phyloP scores from a whole-genome alignment of 192 early-diverging fungal species.

The Mortierella claussenii region DNA sequence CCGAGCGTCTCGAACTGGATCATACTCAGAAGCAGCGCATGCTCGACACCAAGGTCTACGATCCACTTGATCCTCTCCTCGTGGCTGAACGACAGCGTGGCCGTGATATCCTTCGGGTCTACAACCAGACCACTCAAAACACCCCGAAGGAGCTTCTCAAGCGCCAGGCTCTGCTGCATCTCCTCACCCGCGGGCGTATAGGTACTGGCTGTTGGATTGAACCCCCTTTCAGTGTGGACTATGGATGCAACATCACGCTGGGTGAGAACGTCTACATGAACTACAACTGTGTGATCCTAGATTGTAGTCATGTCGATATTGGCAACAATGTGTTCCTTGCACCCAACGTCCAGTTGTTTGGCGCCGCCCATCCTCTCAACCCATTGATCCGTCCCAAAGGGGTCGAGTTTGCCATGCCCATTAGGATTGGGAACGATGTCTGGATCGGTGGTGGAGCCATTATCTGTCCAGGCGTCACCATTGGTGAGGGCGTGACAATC shows the following conservation, averaged over 20 bases:
- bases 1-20: constrained; percentile 25
- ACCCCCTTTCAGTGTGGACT: constrained; percentile 79
- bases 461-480: constrained; percentile 87
- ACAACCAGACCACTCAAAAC: constrained; percentile 24
- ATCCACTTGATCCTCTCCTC: constrained; percentile 24
- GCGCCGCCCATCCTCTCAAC: constrained; percentile 79
- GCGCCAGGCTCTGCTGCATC: constrained; percentile 24
- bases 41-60: constrained; percentile 37
- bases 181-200: constrained; percentile 56
- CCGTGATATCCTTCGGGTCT: constrained; percentile 28
- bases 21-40: constrained; percentile 43
- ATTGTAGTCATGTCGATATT: constrained; percentile 76
- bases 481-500: constrained; percentile 80
- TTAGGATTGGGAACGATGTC: constrained; percentile 86
- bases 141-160: constrained; percentile 21
- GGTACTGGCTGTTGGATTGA: constrained; percentile 70
- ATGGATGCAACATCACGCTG: constrained; percentile 80
- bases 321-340: constrained; percentile 80
- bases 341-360: constrained; percentile 80
- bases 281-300: constrained; percentile 78
- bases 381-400: constrained; percentile 56
- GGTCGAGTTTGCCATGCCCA: constrained; percentile 55
- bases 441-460: constrained; percentile 89
- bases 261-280: constrained; percentile 85
- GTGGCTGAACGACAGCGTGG: constrained; percentile 28